Evolutionary conservation across 306 rosid genomes (phyloP), one percentile per base, ranked within the genome.

Genomic region (Vachellia pachyceras): DNA sequence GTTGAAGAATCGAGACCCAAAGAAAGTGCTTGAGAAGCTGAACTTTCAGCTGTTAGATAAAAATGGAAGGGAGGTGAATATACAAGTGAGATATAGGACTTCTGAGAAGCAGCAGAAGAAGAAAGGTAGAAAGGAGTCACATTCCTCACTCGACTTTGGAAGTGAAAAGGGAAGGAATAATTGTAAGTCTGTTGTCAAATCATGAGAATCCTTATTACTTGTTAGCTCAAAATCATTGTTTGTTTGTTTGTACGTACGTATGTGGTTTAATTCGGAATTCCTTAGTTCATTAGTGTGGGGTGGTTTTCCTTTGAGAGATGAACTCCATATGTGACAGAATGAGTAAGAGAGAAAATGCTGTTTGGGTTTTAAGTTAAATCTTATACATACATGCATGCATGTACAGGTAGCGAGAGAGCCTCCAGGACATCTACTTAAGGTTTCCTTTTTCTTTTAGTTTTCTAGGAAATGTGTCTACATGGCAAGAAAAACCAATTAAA

Each of bases 1-100:
- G 47, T 2, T 7, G 47, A 22, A 68, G 29, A 68, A 68, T 8
- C 10, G 13, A 13, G 39, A 42, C 5, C 37, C 54, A 44, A 9
- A 22, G 15, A 44, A 6, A 12, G 33, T 69, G 11, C 74, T 69
- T 6, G 55, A 69, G 3, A 69, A 69, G 39, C 55, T 69, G 55
- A 69, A 44, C 49, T 23, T 69, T 3, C 55, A 69, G 50, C 18
- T 69, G 37, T 42, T 69, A 44, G 73, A 68, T 68, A 41, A 42
- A 23, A 20, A 29, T 14, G 74, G 55, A 17, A 69, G 55, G 17
- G 74, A 22, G 35, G 3, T 69, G 74, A 25, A 25, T 22, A 23
- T 69, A 22, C 2, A 69, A 5, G 74, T 69, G 39, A 42, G 17
- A 44, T 44, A 42, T 12, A 23, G 37, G 55, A 44, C 39, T 22